Conservation (phyloP, 176 grass and related monocot genomes). For the Aegilops longissima region DNA sequence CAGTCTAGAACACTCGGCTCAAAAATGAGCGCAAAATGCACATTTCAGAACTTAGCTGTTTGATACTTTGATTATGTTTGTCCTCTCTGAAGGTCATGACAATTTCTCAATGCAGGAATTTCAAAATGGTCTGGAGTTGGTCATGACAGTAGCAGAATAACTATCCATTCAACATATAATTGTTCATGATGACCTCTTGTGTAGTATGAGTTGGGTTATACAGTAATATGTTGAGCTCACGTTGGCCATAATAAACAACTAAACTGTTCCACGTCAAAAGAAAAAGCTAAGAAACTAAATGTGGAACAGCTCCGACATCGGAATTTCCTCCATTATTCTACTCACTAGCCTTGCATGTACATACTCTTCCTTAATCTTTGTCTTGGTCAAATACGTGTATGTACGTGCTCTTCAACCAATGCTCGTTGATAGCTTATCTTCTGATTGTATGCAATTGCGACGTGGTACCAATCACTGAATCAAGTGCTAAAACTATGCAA, state of each 20-base stretch:
- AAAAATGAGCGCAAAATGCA: not conserved
- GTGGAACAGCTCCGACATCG: not conserved
- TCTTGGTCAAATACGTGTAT: conserved; percentile 6
- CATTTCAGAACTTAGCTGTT: not conserved
- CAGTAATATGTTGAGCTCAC: conserved; percentile 2
- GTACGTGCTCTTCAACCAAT: conserved; percentile 12
- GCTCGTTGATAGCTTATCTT: too few species aligned
- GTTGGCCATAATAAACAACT: conserved; percentile 5
- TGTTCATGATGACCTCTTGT: too few species aligned
- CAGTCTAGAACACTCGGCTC: not conserved
- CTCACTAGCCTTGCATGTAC: not conserved
- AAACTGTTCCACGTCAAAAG: not conserved
- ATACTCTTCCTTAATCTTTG: not conserved
- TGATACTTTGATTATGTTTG: not conserved
- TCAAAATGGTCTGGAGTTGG: too few species aligned
- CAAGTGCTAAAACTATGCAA: too few species aligned
- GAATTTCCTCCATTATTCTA: not conserved
- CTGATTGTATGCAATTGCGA: too few species aligned
- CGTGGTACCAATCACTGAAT: too few species aligned
- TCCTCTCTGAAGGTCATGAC: too few species aligned
- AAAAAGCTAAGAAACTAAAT: not conserved
- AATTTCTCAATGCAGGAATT: too few species aligned
- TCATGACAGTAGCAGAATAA: too few species aligned
- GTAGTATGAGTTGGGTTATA: not conserved
- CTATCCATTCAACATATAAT: too few species aligned